phyloP scores from a whole-genome alignment of 2,329 filamentous ascomycete genomes.

The Neurospora sp. region DNA sequence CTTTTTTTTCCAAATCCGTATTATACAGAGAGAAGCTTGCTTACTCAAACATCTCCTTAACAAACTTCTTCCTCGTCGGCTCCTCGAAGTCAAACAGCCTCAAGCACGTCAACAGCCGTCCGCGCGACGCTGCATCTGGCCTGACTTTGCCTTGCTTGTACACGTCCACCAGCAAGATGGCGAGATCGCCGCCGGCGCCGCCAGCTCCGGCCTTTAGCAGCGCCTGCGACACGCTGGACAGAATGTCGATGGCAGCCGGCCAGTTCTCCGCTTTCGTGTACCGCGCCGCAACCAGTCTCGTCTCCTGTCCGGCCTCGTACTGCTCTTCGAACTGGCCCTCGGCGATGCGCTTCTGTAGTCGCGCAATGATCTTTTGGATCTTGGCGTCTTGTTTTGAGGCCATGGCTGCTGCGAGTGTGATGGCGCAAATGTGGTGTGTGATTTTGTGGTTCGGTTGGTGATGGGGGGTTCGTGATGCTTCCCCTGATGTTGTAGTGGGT shows the following conservation, averaged over 20 bases:
- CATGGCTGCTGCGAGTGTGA: conserved; percentile 16
- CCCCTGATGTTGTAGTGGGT: not conserved
- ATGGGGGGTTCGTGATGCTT: not conserved
- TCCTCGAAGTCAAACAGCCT: conserved; percentile 73
- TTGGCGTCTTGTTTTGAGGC: conserved; percentile 29
- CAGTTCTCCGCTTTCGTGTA: conserved; percentile 87
- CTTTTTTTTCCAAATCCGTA: not conserved
- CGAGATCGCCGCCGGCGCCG: conserved; percentile 84
- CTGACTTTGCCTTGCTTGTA: conserved; percentile 79
- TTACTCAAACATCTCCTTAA: conserved; percentile 71
- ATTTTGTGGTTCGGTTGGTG: not conserved
- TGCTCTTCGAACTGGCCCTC: conserved; percentile 28
- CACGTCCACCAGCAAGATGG: conserved; percentile 78
- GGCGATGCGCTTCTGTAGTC: conserved; percentile 75
- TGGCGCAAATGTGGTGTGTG: not conserved
- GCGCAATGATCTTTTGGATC: conserved; percentile 48
- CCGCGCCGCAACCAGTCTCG: conserved; percentile 86
- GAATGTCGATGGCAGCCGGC: conserved; percentile 74
- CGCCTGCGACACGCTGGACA: conserved; percentile 74
- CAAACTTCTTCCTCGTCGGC: conserved; percentile 86
- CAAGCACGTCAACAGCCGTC: conserved; percentile 66
- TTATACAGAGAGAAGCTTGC: conserved; percentile 19
- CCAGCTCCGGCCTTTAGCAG: conserved; percentile 89
- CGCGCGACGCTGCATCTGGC: conserved; percentile 65
- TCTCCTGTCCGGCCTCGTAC: conserved; percentile 98